These are phyloP conservation scores for Mycena pura DNA, from an alignment of 768 basidiomycete species.

Conservation along the genomic window DNA sequence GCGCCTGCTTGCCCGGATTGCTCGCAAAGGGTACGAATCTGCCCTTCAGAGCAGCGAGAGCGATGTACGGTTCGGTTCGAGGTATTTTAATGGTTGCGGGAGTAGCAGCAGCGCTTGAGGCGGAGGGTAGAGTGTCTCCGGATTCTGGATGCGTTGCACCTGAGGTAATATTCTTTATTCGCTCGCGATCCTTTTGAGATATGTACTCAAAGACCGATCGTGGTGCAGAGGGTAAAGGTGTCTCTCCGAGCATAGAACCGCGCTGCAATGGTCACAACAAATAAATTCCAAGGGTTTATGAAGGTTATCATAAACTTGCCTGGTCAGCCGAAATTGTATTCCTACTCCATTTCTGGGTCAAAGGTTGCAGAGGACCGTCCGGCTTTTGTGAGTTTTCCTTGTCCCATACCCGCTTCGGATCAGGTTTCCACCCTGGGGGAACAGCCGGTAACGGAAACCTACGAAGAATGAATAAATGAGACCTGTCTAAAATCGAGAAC, in stretches of 20 bases:
- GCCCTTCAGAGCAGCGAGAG: conserved; percentile 81
- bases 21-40: conserved; percentile 87
- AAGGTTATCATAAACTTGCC: conserved; percentile 51
- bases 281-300: background rate
- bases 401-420: conserved; percentile 80
- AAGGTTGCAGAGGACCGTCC: conserved; percentile 22
- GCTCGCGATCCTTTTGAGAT: conserved; percentile 89
- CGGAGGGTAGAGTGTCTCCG: conserved; percentile 30
- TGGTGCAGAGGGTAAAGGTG: conserved; percentile 67
- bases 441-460: conserved; percentile 89
- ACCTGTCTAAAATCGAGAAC: conserved; percentile 27
- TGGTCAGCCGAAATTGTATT: conserved; percentile 70
- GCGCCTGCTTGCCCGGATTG: conserved; percentile 79
- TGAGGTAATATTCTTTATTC: conserved; percentile 68
- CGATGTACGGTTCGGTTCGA: conserved; percentile 75
- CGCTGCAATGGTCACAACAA: conserved; percentile 62
- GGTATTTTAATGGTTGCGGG: conserved; percentile 55
- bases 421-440: conserved; percentile 84
- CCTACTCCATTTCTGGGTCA: conserved; percentile 55
- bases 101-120: conserved; percentile 29
- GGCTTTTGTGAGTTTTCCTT: conserved; percentile 52
- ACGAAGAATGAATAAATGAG: conserved; percentile 1
- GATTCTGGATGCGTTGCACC: conserved; percentile 34
- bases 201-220: conserved; percentile 94
- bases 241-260: conserved; percentile 84